These are phyloP conservation scores for Lactuca sativa DNA, from an alignment of 129 eudicot genomes.

Conservation along the genomic window DNA sequence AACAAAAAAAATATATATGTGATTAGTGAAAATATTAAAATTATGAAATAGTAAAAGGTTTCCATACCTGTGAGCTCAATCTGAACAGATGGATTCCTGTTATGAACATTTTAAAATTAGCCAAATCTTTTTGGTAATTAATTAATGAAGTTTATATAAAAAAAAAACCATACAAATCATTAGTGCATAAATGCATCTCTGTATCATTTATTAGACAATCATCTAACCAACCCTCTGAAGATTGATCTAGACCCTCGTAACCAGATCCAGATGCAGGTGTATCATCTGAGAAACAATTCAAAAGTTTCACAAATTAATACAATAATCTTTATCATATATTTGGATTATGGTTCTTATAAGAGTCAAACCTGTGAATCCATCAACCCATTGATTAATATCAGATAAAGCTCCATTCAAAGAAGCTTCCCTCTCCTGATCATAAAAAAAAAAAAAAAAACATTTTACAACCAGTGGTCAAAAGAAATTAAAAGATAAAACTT, in stretches of 20 bases:
- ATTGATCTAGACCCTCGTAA: constrained; percentile 51
- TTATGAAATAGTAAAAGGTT: neutral
- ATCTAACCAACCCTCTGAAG: constrained; percentile 80
- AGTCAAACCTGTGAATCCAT: constrained; percentile 67
- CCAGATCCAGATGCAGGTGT: constrained; percentile 51
- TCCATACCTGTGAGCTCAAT: constrained; percentile 55
- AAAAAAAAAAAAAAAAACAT: neutral
- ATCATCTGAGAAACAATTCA: constrained; percentile 41
- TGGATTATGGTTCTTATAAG: constrained; percentile 1
- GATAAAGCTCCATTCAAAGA: constrained; percentile 57
- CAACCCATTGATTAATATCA: constrained; percentile 78
- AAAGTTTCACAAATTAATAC: neutral
- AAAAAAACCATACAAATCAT: constrained; percentile 62
- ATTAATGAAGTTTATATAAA: constrained; percentile 1
- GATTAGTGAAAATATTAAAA: constrained; percentile 6
- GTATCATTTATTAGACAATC: constrained; percentile 68
- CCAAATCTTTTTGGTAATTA: neutral
- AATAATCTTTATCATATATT: neutral
- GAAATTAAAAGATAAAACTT: neutral
- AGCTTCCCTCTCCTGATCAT: constrained; percentile 57
- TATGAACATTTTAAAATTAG: constrained; percentile 33
- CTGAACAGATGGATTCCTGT: constrained; percentile 60
- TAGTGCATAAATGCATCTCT: constrained; percentile 51
- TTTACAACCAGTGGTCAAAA: neutral
- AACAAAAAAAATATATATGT: neutral